Conservation (phyloP, 1,284 basidiomycete species). For the Rhodotorula glutinis region DNA sequence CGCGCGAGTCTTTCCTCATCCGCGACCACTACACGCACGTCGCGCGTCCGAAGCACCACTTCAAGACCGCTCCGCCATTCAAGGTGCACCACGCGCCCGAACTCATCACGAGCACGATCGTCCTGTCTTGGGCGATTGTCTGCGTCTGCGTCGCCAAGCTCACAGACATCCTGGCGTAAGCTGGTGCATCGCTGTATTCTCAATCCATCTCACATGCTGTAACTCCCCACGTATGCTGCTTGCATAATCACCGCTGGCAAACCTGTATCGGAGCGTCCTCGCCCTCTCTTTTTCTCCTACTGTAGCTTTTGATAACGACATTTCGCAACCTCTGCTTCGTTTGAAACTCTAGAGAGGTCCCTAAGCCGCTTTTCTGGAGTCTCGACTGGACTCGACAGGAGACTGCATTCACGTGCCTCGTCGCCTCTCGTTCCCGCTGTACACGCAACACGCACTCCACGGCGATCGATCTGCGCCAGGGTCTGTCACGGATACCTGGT, state of each 20-base stretch:
- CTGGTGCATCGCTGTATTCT: background rate
- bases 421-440: too few species aligned
- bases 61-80: conserved; percentile 35
- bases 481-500: too few species aligned
- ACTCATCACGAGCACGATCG: conserved; percentile 22
- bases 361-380: too few species aligned
- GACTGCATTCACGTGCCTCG: too few species aligned
- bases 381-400: too few species aligned
- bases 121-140: conserved; percentile 30
- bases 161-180: conserved; percentile 31
- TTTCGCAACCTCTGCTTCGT: too few species aligned
- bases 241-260: background rate
- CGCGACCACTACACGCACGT: conserved; percentile 38
- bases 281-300: too few species aligned
- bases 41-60: conserved; percentile 38
- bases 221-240: background rate
- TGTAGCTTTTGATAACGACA: too few species aligned
- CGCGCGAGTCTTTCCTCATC: conserved; percentile 36
- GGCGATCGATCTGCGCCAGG: too few species aligned
- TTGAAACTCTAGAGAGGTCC: too few species aligned
- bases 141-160: conserved; percentile 28
- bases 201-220: background rate
- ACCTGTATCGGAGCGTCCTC: too few species aligned
- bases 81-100: conserved; percentile 32
- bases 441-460: too few species aligned